A percentile compares a stretch with the other conserved stretches of the same genome.
Evolutionary conservation across 2,329 filamentous ascomycete genomes (phyloP).

Genomic region (Talaromyces marneffei): DNA sequence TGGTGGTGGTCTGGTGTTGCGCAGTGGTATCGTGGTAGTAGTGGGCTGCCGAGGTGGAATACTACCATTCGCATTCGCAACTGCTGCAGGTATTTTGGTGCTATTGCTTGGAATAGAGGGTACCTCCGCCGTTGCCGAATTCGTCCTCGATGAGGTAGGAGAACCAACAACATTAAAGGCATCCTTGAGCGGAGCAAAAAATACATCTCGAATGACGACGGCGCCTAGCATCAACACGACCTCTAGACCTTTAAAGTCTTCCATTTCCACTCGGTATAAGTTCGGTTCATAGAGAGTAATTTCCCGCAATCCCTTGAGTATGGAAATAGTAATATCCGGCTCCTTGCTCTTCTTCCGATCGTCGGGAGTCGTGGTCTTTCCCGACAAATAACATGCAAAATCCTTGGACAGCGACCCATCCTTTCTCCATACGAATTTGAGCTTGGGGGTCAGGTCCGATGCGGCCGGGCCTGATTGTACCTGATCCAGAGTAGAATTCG

Average conservation of each 20-base stretch:
- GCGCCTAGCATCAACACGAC: conserved; percentile 64
- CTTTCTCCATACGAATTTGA: conserved; percentile 82
- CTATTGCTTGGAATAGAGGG: background rate
- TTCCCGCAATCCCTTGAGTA: conserved; percentile 71
- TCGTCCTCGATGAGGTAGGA: conserved; percentile 15
- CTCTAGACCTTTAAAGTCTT: conserved; percentile 90
- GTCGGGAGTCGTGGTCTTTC: conserved; percentile 58
- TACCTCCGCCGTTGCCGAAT: background rate
- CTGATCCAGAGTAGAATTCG: conserved; percentile 69
- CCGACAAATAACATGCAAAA: conserved; percentile 80
- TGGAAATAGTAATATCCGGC: conserved; percentile 88
- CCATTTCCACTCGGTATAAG: conserved; percentile 79
- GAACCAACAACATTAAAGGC: conserved; percentile 62
- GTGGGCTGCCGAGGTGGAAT: conserved; percentile 22
- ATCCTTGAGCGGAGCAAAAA: conserved; percentile 61
- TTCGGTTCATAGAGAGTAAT: conserved; percentile 93
- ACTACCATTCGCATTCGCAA: background rate
- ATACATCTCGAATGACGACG: conserved; percentile 57
- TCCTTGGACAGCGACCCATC: conserved; percentile 82
- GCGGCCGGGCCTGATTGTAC: conserved; percentile 57
- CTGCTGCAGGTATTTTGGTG: background rate
- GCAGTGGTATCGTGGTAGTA: conserved; percentile 19
- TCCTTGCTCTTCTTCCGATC: conserved; percentile 75
- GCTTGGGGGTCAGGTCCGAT: conserved; percentile 58
- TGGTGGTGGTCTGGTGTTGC: conserved; percentile 18